phyloP scores from a whole-genome alignment of 2,329 filamentous ascomycete species.

The Xylaria arbuscula region DNA sequence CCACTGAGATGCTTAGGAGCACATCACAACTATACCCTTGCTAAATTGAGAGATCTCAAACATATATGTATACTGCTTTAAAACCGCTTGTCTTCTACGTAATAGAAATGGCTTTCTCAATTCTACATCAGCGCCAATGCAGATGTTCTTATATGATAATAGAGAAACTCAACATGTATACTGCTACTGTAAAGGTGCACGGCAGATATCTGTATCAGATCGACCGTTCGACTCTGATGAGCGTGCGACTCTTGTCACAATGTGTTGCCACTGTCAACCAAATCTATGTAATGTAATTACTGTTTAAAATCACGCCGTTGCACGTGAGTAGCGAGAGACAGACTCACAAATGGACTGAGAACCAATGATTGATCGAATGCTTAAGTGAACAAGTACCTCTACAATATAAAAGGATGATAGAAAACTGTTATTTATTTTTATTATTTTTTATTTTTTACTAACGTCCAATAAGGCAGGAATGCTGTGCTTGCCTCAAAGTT shows the following conservation, averaged over 20 bases:
- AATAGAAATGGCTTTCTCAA: neutral
- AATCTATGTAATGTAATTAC: neutral
- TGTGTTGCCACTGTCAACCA: neutral
- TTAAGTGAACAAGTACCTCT: neutral
- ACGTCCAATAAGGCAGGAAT: too few relatives aligned
- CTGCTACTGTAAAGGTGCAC: neutral
- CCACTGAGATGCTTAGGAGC: too few relatives aligned
- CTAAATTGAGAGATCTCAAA: too few relatives aligned
- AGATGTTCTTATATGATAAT: neutral
- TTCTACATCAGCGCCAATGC: neutral
- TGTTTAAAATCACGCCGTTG: neutral
- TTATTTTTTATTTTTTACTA: too few relatives aligned
- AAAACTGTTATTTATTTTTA: too few relatives aligned
- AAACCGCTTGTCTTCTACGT: too few relatives aligned
- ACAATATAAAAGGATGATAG: too few relatives aligned
- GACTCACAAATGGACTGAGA: neutral
- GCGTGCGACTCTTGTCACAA: neutral
- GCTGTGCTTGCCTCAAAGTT: too few relatives aligned
- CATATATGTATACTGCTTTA: too few relatives aligned
- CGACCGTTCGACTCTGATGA: neutral
- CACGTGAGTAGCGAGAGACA: neutral
- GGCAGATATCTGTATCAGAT: neutral
- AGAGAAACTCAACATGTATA: neutral
- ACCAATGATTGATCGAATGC: neutral
- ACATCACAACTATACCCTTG: too few relatives aligned